Evolutionary conservation across 179 eudicot genomes (phyloP).

Genomic region (Gypsophila paniculata): DNA sequence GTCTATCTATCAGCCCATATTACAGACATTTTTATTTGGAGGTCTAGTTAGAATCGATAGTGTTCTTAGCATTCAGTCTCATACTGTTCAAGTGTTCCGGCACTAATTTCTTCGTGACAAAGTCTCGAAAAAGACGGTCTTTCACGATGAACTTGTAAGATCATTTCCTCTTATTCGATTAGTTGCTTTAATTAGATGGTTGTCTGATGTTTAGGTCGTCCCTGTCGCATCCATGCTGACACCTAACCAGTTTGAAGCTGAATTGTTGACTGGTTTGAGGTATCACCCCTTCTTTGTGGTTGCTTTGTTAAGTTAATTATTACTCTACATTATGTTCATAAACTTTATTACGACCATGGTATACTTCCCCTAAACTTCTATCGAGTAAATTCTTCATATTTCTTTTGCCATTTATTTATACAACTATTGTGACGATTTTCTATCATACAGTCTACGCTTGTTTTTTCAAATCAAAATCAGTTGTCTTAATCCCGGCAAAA

Average conservation of each 20-base stretch:
- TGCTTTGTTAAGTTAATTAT: background rate
- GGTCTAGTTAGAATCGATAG: too few species aligned
- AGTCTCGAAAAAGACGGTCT: too few species aligned
- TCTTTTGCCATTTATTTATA: background rate
- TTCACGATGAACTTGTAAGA: too few species aligned
- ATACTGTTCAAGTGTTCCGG: too few species aligned
- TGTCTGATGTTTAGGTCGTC: slow-evolving; percentile 57
- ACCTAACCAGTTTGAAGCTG: slow-evolving; percentile 98
- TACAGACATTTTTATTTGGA: background rate
- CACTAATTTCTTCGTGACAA: too few species aligned
- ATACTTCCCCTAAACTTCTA: background rate
- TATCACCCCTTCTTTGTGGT: slow-evolving; percentile 25
- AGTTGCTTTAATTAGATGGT: slow-evolving; percentile 5
- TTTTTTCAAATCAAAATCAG: background rate
- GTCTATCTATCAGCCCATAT: slow-evolving; percentile 12
- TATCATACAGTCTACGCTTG: slow-evolving; percentile 1
- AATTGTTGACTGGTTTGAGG: slow-evolving; percentile 78
- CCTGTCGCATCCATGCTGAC: slow-evolving; percentile 98
- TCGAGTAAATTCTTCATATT: background rate
- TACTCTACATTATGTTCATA: background rate
- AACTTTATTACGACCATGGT: slow-evolving; percentile 7
- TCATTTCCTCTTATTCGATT: background rate
- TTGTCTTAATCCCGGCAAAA: slow-evolving; percentile 1
- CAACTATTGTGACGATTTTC: background rate
- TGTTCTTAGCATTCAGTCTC: too few species aligned